Conservation (phyloP, 257 asterid species). For the Parsonsia alboflavescens region DNA sequence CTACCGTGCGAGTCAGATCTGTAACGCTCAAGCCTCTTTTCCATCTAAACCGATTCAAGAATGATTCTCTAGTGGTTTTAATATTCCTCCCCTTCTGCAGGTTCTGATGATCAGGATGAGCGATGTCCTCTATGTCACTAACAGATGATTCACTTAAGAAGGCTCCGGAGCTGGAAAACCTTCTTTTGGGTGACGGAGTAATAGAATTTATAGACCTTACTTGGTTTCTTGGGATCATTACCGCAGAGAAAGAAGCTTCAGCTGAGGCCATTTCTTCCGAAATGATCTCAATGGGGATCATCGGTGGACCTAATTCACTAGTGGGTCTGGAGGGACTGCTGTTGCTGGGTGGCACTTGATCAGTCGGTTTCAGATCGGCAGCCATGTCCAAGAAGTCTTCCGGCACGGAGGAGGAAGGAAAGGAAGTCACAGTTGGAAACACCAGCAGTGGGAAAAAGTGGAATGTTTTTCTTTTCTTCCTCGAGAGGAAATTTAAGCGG, state of each 20-base stretch:
- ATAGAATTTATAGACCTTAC: constrained; percentile 47
- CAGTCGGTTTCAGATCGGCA: too few relatives aligned
- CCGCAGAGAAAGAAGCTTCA: constrained; percentile 49
- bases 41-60: constrained; percentile 56
- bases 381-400: constrained; percentile 24
- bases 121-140: constrained; percentile 61
- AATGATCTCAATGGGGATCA: constrained; percentile 60
- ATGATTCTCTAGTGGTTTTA: constrained; percentile 33
- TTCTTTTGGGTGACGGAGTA: constrained; percentile 53
- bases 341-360: too few relatives aligned
- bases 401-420: neutral
- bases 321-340: neutral
- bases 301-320: neutral
- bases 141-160: constrained; percentile 21
- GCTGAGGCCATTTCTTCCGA: constrained; percentile 70
- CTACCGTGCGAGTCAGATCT: constrained; percentile 78
- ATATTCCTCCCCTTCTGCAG: constrained; percentile 31
- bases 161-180: constrained; percentile 45
- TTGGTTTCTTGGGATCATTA: constrained; percentile 17
- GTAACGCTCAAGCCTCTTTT: constrained; percentile 68
- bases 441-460: constrained; percentile 7
- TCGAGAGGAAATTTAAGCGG: too few relatives aligned
- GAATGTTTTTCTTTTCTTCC: too few relatives aligned
- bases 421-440: constrained; percentile 27
- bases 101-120: constrained; percentile 23